Evolutionary conservation across 257 asterid genomes (phyloP).

Genomic region (Paraleonurus japonicus): DNA sequence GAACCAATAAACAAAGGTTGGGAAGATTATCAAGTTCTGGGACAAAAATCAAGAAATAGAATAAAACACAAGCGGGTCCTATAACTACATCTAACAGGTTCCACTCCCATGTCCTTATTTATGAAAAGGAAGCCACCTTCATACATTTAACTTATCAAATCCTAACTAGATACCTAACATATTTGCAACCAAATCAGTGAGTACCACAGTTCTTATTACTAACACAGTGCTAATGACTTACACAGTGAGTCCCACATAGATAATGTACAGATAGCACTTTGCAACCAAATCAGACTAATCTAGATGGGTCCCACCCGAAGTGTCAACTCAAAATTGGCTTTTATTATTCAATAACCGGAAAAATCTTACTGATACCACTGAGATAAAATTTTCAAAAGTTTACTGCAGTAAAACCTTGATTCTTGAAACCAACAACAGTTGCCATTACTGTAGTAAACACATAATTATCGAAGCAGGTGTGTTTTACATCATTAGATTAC

Average conservation of each 20-base stretch:
- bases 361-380: not conserved
- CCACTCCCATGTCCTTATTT: not conserved
- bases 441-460: not conserved
- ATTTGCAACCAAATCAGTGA: not conserved
- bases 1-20: not conserved
- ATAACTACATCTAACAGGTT: not conserved
- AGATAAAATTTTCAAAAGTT: not conserved
- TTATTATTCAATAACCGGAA: not conserved
- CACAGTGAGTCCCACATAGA: not conserved
- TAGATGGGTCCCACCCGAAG: not conserved
- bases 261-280: not conserved
- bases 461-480: conserved; percentile 3
- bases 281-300: not conserved
- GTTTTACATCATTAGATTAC: not conserved
- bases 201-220: too few species aligned
- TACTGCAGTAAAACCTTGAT: not conserved
- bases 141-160: not conserved
- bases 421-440: not conserved
- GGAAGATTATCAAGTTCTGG: not conserved
- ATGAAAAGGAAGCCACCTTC: not conserved
- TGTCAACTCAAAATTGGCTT: not conserved
- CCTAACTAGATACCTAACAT: not conserved
- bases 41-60: not conserved
- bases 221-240: too few species aligned
- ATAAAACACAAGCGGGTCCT: not conserved